These are phyloP conservation scores for Monilinia fructigena DNA, from an alignment of 2,329 filamentous ascomycete genomes.

Conservation along the genomic window DNA sequence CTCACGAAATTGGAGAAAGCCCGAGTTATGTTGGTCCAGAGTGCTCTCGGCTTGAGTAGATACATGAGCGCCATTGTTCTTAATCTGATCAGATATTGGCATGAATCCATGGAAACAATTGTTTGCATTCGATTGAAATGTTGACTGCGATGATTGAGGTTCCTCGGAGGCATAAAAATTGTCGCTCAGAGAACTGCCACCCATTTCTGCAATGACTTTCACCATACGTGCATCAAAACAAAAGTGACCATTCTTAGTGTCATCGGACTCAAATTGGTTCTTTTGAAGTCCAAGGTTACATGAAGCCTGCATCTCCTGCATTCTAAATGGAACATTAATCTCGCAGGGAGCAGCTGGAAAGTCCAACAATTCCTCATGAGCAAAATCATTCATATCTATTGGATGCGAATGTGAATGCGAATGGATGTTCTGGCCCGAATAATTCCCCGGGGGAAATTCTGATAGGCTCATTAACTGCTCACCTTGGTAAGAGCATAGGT, in stretches of 20 bases:
- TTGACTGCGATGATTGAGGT: background rate
- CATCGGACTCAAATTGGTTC: too few relatives aligned
- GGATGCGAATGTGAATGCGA: background rate
- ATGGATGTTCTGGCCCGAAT: background rate
- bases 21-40: background rate
- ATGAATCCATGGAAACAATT: background rate
- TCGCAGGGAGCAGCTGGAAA: background rate
- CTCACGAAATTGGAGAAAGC: background rate
- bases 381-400: background rate
- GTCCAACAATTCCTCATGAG: background rate
- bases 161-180: background rate
- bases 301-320: background rate
- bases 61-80: too few relatives aligned
- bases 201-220: background rate
- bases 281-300: background rate
- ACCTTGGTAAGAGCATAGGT: background rate
- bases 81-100: background rate
- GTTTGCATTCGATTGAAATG: background rate
- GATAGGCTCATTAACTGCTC: background rate
- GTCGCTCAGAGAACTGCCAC: background rate
- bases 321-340: rapidly evolving
- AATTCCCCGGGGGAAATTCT: background rate
- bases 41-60: too few relatives aligned
- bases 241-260: background rate
- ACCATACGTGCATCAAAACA: background rate